phyloP scores from a whole-genome alignment of 495 filamentous ascomycete genomes.

The Talaromyces liani region DNA sequence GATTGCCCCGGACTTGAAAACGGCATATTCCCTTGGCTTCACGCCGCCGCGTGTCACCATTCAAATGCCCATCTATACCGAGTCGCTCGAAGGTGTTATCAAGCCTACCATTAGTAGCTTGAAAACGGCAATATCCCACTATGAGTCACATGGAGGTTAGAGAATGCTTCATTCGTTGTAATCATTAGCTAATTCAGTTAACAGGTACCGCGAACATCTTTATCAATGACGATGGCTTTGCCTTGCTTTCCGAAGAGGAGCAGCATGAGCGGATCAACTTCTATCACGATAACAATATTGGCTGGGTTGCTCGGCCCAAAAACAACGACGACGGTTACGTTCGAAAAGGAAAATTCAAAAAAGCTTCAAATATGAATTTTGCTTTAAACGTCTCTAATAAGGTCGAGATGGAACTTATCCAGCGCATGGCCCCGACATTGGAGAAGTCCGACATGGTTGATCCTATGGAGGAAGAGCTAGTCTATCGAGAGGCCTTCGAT shows the following conservation, averaged over 20 bases:
- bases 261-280: constrained; percentile 53
- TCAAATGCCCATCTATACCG: constrained; percentile 71
- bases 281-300: constrained; percentile 56
- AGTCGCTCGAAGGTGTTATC: constrained; percentile 57
- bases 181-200: background rate
- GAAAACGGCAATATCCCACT: constrained; percentile 58
- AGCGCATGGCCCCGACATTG: constrained; percentile 24
- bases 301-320: constrained; percentile 52
- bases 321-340: constrained; percentile 31
- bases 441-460: constrained; percentile 31
- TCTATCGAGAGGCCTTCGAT: constrained; percentile 42
- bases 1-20: constrained; percentile 11
- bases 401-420: constrained; percentile 49
- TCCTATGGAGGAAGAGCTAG: constrained; percentile 39
- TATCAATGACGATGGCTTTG: constrained; percentile 43
- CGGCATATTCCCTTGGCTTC: constrained; percentile 9
- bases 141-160: constrained; percentile 48
- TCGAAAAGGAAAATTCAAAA: constrained; percentile 63
- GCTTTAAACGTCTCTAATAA: constrained; percentile 49
- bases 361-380: constrained; percentile 69
- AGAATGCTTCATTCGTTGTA: background rate
- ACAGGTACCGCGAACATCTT: constrained; percentile 36
- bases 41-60: constrained; percentile 34
- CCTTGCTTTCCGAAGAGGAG: constrained; percentile 41
- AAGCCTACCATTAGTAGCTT: constrained; percentile 54